phyloP scores from a whole-genome alignment of 2,329 filamentous ascomycete species.

The Botrytis deweyae region DNA sequence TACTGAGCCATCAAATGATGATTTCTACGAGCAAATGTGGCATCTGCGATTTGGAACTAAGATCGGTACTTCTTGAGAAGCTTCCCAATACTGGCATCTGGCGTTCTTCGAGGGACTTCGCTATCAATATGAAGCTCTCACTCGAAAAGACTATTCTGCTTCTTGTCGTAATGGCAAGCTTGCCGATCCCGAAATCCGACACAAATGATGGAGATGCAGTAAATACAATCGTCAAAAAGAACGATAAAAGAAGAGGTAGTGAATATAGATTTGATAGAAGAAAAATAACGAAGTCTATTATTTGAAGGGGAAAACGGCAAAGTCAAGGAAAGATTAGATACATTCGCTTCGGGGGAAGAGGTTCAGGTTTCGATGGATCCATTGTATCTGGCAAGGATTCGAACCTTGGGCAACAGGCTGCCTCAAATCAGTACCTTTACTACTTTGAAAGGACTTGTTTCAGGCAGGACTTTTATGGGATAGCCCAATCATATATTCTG shows the following conservation, averaged over 20 bases:
- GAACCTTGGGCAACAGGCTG: background rate
- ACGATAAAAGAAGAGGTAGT: background rate
- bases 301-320: rapidly evolving
- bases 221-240: rapidly evolving
- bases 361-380: background rate
- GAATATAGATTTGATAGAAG: background rate
- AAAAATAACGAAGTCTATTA: background rate
- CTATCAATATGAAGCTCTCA: rapidly evolving
- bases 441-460: background rate
- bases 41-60: background rate
- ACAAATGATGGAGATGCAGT: background rate
- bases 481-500: background rate
- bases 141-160: background rate
- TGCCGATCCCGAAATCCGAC: background rate
- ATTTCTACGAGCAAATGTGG: background rate
- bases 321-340: background rate
- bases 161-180: background rate
- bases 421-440: background rate
- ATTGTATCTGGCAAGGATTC: background rate
- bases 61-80: background rate
- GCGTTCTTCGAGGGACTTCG: rapidly evolving
- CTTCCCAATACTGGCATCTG: background rate
- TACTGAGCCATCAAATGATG: background rate
- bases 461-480: background rate
- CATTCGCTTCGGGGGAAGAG: background rate